These are phyloP conservation scores for Asterochloris erici DNA, from an alignment of 139 green algal species.

Conservation along the genomic window DNA sequence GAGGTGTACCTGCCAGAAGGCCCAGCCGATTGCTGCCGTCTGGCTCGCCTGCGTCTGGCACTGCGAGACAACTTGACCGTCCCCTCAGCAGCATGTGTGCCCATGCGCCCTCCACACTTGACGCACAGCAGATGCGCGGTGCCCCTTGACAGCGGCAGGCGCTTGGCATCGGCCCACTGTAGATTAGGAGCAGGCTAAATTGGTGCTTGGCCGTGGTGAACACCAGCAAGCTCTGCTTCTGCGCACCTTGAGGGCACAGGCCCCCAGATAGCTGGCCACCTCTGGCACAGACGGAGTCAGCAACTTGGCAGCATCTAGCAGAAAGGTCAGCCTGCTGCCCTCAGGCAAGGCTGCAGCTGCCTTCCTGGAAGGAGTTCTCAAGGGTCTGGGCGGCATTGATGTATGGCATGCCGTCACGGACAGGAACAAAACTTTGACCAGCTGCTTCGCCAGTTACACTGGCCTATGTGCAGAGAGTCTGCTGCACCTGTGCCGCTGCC, in stretches of 20 bases:
- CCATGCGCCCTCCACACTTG: not conserved
- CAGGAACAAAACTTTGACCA: not conserved
- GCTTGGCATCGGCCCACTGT: slow-evolving; percentile 13
- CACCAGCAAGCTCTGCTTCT: too few species aligned
- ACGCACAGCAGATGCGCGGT: not conserved
- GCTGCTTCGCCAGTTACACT: not conserved
- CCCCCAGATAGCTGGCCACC: not conserved
- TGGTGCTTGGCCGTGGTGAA: not conserved
- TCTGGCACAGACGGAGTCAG: not conserved
- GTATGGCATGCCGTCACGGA: not conserved
- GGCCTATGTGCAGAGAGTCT: not conserved
- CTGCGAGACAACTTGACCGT: not conserved
- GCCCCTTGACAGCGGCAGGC: not conserved
- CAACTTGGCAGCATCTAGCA: slow-evolving; percentile 2
- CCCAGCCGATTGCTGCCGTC: too few species aligned
- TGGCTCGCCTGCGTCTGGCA: too few species aligned
- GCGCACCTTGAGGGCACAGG: not conserved
- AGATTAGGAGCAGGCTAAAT: not conserved
- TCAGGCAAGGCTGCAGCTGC: not conserved
- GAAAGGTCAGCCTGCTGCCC: not conserved
- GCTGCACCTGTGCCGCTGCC: not conserved
- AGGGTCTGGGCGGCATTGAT: not conserved
- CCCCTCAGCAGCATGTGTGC: not conserved
- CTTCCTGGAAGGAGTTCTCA: slow-evolving; percentile 4
- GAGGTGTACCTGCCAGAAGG: too few species aligned